Evolutionary conservation across 768 basidiomycete species (phyloP), one percentile per base, ranked within the genome.

Genomic region (Rhizopogon salebrosus): DNA sequence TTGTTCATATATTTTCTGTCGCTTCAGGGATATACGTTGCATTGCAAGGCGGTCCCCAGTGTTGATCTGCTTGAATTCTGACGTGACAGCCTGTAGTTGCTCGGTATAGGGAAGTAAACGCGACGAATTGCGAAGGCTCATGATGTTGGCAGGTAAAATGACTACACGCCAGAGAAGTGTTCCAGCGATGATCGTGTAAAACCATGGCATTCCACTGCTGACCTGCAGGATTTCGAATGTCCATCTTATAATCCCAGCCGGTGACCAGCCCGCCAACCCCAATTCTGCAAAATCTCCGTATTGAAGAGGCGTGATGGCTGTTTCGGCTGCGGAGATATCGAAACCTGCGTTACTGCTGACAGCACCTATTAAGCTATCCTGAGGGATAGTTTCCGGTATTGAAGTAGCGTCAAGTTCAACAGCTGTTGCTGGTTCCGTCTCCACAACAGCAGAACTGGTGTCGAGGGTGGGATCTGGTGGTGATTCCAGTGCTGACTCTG

Each of bases 201-300:
- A 89, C 91, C 92, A 94, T 0, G 87, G 85, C 54, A 92, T 68
- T 35, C 83, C 85, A 0, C 82, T 81, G 43, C 75, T 68, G 48
- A 91, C 83, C 57, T 92, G 82, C 49, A 90, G 66, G 43, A 82
- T 56, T 65, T 92, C 89, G 45, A 89, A 72, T 16, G 80, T 70
- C 77, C 79, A 82, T 39, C 79, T 75, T 18, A 83, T 71, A 31
- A 86, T 57, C 0, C 87, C 88, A 0, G 82, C 78, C 3, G 89
- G 89, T 42, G 78, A 72, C 78, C 80, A 88, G 16, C 73, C 64
- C 14, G 75, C 70, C 3, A 92, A 70, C 2, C 86, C 89, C 36
- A 89, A 75, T 4, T 81, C 78, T 14, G 83, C 80, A 36, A 92
- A 73, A 68, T 89, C 87, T 1, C 89, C 89, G 40, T 81, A 83